A percentile compares a stretch with the other conserved stretches of the same genome.
These are phyloP conservation scores for Thinopyrum obtusiflorum DNA, from an alignment of 202 grass and related monocot species.

Conservation along the genomic window DNA sequence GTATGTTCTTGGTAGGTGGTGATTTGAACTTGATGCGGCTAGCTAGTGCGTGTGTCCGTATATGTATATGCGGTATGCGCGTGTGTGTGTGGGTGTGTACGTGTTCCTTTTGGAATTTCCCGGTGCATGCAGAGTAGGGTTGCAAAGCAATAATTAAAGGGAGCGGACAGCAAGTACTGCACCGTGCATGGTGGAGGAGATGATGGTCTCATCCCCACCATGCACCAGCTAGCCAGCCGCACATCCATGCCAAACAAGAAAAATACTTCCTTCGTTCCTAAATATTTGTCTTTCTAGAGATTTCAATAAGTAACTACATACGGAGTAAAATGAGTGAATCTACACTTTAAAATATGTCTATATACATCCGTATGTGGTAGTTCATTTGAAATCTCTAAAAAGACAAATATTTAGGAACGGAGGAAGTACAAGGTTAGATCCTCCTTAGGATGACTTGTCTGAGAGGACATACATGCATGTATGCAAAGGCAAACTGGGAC, in stretches of 20 bases:
- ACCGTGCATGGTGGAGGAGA: slow-evolving; percentile 51
- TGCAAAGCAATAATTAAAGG: slow-evolving; percentile 68
- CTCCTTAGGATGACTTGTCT: not conserved
- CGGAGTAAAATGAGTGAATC: too few species aligned
- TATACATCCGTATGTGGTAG: too few species aligned
- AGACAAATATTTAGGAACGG: too few species aligned
- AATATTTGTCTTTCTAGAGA: too few species aligned
- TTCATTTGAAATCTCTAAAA: too few species aligned
- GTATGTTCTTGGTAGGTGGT: not conserved
- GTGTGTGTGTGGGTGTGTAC: not conserved
- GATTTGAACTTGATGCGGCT: slow-evolving; percentile 27
- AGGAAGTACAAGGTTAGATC: slow-evolving; percentile 5
- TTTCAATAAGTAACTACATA: too few species aligned
- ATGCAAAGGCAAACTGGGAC: not conserved
- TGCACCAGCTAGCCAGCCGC: slow-evolving; percentile 23
- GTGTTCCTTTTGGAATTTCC: slow-evolving; percentile 38
- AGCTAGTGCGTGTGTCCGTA: not conserved
- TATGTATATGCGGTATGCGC: not conserved
- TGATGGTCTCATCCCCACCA: slow-evolving; percentile 59
- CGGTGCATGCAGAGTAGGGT: slow-evolving; percentile 47
- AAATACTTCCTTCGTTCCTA: not conserved
- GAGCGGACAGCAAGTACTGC: slow-evolving; percentile 39
- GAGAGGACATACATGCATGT: not conserved
- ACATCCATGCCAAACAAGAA: slow-evolving; percentile 37
- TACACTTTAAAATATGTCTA: too few species aligned